Conservation (phyloP, 495 filamentous ascomycete genomes). For the Diplogelasinospora grovesii region DNA sequence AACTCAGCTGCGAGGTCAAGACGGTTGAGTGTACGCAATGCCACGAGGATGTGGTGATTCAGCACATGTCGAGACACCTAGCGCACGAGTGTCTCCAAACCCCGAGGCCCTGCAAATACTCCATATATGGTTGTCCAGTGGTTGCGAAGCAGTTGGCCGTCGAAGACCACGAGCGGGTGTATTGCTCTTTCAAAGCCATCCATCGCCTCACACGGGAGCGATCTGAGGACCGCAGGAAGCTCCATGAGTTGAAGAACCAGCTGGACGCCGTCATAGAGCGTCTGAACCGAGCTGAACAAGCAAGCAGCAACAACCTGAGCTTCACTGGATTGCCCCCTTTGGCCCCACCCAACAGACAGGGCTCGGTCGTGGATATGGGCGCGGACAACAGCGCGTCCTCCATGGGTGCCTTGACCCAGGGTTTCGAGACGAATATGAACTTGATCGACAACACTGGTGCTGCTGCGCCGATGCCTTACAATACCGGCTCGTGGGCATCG, state of each 20-base stretch:
- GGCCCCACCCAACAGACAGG: conserved; percentile 3
- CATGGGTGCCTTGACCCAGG: too few species aligned
- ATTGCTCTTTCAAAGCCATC: conserved; percentile 24
- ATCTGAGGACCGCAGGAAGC: conserved; percentile 21
- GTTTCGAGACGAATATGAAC: conserved; percentile 2
- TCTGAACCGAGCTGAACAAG: conserved; percentile 3
- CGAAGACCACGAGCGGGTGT: conserved; percentile 18
- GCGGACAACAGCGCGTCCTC: conserved; percentile 1
- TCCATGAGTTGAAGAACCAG: conserved; percentile 18
- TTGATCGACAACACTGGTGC: conserved; percentile 8
- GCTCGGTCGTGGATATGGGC: background rate
- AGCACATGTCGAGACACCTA: conserved; percentile 34
- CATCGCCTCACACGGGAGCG: conserved; percentile 14
- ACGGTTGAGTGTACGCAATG: conserved; percentile 33
- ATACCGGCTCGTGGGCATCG: conserved; percentile 6
- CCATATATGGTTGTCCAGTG: conserved; percentile 33
- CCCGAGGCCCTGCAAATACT: conserved; percentile 35
- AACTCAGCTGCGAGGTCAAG: conserved; percentile 26
- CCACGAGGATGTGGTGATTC: conserved; percentile 27
- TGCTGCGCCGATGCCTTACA: conserved; percentile 5
- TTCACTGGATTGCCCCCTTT: too few species aligned
- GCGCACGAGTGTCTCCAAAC: conserved; percentile 34
- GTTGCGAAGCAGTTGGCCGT: conserved; percentile 26
- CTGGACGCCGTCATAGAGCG: conserved; percentile 11
- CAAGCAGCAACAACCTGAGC: background rate